Evolutionary conservation across 2,329 filamentous ascomycete species (phyloP), one percentile per base, ranked within the genome.

Genomic region (Fusarium xyrophilum): DNA sequence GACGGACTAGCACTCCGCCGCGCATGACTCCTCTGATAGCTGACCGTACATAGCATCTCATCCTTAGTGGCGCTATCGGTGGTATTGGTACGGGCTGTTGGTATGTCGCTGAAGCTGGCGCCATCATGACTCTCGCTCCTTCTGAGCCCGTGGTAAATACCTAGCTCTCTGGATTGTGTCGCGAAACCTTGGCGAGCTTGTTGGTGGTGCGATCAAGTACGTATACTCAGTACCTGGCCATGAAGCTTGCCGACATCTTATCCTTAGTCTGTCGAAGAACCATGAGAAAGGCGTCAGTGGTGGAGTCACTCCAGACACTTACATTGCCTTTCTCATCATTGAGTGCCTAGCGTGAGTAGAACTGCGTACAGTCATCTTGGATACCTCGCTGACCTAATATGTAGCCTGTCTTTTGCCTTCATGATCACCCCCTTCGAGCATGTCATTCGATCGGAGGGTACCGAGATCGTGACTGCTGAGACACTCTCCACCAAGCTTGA

Each of bases 31-130:
- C 1, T 2, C 1, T 5, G 6, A 5, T 2, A 14, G 17, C 55
- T 61, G 12, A 61, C n/a, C 1, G 9, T 9, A 1, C 4, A 3
- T 6, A 62, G 60, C 62, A 63, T 43, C 58, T 63, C 1, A 63
- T 63, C 7, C 42, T 63, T 0, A 63, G 60, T 14, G 60, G 60
- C 12, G 60, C 38, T 0, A 63, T 63, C 0, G 27, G 60, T 5
- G 60, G 58, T 1, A 33, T 80, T 13, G 80, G 80, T 7, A 80
- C 78, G 10, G 82, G 81, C 3, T 82, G 80, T 42, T 83, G 82
- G 82, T 84, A 84, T 60, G 82, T 84, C 12, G 82, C 82, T 0
- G 82, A 84, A 61, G 80, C 81, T 2, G 82, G 82, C 17, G 78
- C 80, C 7, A 83, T 84, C 67, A 82, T 84, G 80, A 82, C 81